phyloP scores from a whole-genome alignment of 768 basidiomycete genomes.

The Coprinopsis cinerea region DNA sequence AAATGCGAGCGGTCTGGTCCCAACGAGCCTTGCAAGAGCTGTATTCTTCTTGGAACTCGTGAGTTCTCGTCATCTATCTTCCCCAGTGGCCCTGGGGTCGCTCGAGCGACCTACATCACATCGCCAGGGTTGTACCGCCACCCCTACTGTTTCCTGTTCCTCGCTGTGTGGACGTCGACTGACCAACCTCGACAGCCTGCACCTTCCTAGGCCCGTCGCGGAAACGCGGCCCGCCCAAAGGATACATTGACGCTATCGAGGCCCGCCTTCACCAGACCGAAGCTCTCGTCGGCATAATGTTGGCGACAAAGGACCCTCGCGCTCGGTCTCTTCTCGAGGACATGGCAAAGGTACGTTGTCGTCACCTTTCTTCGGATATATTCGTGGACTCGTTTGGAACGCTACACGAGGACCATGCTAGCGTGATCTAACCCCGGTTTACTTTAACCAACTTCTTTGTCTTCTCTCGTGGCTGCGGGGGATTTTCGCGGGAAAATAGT shows the following conservation, averaged over 20 bases:
- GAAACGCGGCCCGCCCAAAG: constrained; percentile 86
- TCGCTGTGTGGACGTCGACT: too few relatives aligned
- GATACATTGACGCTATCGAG: constrained; percentile 93
- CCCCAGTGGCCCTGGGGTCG: not conserved
- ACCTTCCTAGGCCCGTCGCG: constrained; percentile 76
- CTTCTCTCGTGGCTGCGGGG: not conserved
- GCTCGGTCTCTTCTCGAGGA: constrained; percentile 42
- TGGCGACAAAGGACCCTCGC: constrained; percentile 42
- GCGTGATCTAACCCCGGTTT: too few relatives aligned
- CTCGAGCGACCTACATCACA: too few relatives aligned
- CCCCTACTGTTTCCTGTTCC: too few relatives aligned
- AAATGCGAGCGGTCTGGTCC: constrained; percentile 70
- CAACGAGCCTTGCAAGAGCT: constrained; percentile 69
- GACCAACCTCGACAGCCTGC: constrained; percentile 41
- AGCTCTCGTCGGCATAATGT: constrained; percentile 77
- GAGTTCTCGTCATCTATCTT: constrained; percentile 19
- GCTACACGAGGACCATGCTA: not conserved
- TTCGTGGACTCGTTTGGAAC: not conserved
- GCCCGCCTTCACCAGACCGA: constrained; percentile 88
- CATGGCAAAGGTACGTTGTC: constrained; percentile 42
- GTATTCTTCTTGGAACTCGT: constrained; percentile 69
- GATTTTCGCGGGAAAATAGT: constrained; percentile 5
- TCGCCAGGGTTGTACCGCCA: too few relatives aligned
- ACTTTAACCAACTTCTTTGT: not conserved
- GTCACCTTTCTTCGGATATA: constrained; percentile 4